phyloP scores from a whole-genome alignment of 306 rosid species.

The Quercus glauca region DNA sequence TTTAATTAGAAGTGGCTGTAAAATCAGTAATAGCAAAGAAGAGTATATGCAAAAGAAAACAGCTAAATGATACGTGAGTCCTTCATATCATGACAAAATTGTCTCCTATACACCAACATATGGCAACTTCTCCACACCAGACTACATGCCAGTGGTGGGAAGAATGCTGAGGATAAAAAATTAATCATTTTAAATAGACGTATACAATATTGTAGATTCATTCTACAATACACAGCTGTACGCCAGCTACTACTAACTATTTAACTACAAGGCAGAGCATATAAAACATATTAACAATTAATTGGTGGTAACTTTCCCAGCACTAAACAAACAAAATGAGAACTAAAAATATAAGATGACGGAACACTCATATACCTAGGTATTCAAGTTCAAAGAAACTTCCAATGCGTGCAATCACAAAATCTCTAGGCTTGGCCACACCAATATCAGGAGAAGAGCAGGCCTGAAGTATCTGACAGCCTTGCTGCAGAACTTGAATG shows the following conservation, averaged over 20 bases:
- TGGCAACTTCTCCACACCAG: neutral
- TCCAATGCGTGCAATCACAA: constrained; percentile 94
- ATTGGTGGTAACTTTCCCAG: neutral
- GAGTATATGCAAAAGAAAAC: neutral
- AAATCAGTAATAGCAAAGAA: neutral
- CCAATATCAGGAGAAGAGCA: constrained; percentile 64
- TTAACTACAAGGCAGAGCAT: neutral
- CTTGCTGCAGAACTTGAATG: constrained; percentile 96
- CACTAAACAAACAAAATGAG: neutral
- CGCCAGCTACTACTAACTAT: neutral
- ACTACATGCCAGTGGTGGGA: neutral
- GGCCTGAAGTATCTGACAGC: constrained; percentile 88
- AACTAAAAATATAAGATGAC: neutral
- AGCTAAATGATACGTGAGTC: neutral
- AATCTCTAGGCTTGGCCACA: constrained; percentile 84
- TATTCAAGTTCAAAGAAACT: constrained; percentile 94
- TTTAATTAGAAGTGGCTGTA: neutral
- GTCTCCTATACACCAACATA: neutral
- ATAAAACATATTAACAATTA: neutral
- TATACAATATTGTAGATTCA: neutral
- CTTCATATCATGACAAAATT: neutral
- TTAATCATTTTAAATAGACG: constrained; percentile 3
- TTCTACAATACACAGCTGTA: neutral
- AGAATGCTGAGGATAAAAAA: neutral
- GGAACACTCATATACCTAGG: constrained; percentile 55